Conservation (phyloP, 2,329 filamentous ascomycete genomes). For the Cladobotryum mycophilum region DNA sequence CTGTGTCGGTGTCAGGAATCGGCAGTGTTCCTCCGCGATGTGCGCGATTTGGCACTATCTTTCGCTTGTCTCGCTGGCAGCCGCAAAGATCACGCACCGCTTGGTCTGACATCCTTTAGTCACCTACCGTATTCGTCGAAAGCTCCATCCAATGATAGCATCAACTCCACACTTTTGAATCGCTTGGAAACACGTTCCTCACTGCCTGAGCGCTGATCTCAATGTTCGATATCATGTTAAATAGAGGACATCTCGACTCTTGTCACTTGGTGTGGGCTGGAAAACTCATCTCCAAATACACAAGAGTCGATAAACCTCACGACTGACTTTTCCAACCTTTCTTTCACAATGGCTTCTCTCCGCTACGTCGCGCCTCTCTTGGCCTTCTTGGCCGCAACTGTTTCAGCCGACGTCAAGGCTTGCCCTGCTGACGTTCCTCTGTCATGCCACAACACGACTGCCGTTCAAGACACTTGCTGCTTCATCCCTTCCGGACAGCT, state of each 20-base stretch:
- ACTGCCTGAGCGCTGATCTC: constrained; percentile 6
- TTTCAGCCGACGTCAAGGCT: constrained; percentile 12
- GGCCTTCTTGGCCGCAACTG: constrained; percentile 14
- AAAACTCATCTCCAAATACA: background rate
- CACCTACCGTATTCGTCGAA: constrained; percentile 11
- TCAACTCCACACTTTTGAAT: background rate
- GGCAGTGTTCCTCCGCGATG: too few relatives aligned
- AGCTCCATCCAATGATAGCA: constrained; percentile 4
- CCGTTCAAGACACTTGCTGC: constrained; percentile 60
- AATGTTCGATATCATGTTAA: background rate
- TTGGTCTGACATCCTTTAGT: background rate
- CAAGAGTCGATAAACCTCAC: background rate
- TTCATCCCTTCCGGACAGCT: constrained; percentile 65
- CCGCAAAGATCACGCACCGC: background rate
- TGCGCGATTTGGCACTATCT: too few relatives aligned
- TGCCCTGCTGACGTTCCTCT: constrained; percentile 36
- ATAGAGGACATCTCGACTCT: background rate
- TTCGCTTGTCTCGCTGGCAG: too few relatives aligned
- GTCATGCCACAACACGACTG: constrained; percentile 58
- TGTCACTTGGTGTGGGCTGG: background rate
- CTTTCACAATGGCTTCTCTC: constrained; percentile 10
- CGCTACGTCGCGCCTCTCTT: constrained; percentile 12
- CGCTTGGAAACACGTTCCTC: background rate
- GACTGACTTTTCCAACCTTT: background rate
- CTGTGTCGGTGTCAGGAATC: too few relatives aligned